Evolutionary conservation across 768 basidiomycete species (phyloP), one percentile per base, ranked within the genome.

Genomic region (Tulasnella calospora): DNA sequence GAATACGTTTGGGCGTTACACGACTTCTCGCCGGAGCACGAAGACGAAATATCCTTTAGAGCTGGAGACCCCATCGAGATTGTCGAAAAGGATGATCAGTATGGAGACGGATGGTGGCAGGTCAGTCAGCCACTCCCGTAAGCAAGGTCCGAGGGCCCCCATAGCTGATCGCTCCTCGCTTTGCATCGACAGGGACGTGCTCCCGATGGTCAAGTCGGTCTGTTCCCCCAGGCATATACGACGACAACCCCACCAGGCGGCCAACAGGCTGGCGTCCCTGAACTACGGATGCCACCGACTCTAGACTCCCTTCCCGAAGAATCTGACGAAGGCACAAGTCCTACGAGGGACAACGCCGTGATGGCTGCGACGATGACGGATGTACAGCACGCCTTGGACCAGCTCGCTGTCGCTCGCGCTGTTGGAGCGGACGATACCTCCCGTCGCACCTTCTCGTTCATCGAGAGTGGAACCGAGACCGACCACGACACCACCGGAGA

Each of bases 71-170:
- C 89, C 77, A 94, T 99, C 81, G 92, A 94, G 82, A 90, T 99
- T 38, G 78, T 98, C 57, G 97, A 99, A 86, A 94, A 90, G 85
- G 98, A 99, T 83, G 98, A 99, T 81, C 85, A 89, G 78, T 99
- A 94, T 83, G 89, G 89, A 27, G 98, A 99, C 84, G 98, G 97
- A 23, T 99, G 98, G 98, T 99, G 95, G 95, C 88, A 90, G 88
- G 92, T 73, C 27, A 70, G 79, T 78, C 69, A 74, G 76, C 76
- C 73, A 79, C 73, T 80, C 74, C 75, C 61, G 74, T 82, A 35
- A 78, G 79, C 73, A 80, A 81, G 75, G 67, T 71, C 71, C 70
- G 33, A 55, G 23, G 47, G n/a, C 30, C 12, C 73, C 41, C 27
- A 40, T 51, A 51, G 47, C 46, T 71, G 51, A 35, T n/a, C 27